These are phyloP conservation scores for Lippia alba DNA, from an alignment of 305 asterid genomes.

Conservation along the genomic window DNA sequence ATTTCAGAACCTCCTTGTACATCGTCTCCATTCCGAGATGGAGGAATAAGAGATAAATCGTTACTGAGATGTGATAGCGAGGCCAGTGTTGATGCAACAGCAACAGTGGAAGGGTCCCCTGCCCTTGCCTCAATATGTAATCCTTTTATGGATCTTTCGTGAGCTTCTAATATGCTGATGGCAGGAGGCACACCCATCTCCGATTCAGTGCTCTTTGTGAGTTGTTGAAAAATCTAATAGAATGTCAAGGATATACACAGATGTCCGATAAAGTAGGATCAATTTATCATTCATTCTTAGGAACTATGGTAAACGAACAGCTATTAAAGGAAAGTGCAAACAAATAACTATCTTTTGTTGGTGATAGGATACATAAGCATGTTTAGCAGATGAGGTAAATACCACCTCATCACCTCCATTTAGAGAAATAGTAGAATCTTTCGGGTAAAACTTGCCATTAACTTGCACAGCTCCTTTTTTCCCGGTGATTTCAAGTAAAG, in stretches of 20 bases:
- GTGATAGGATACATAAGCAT: constrained; percentile 90
- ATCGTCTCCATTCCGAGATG: constrained; percentile 59
- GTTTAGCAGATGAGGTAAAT: constrained; percentile 70
- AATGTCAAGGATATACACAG: constrained; percentile 55
- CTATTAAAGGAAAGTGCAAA: not conserved
- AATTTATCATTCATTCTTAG: constrained; percentile 16
- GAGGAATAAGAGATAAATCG: constrained; percentile 62
- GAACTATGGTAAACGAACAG: constrained; percentile 5
- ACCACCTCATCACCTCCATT: constrained; percentile 91
- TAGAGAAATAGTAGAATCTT: constrained; percentile 71
- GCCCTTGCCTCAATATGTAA: constrained; percentile 78
- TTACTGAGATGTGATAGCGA: constrained; percentile 64
- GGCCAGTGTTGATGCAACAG: constrained; percentile 79
- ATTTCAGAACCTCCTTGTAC: constrained; percentile 55
- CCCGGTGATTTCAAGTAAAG: constrained; percentile 82
- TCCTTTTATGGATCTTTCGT: constrained; percentile 68
- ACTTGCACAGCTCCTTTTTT: constrained; percentile 83
- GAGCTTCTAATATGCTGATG: constrained; percentile 74
- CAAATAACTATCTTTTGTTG: constrained; percentile 28
- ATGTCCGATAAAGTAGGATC: constrained; percentile 12
- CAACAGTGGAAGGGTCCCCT: constrained; percentile 74
- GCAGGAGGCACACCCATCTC: constrained; percentile 56
- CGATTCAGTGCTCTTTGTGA: constrained; percentile 49
- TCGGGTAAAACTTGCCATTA: constrained; percentile 70
- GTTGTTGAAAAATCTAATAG: constrained; percentile 79